Conservation (phyloP, 2,329 filamentous ascomycete genomes). For the Colletotrichum sp. region DNA sequence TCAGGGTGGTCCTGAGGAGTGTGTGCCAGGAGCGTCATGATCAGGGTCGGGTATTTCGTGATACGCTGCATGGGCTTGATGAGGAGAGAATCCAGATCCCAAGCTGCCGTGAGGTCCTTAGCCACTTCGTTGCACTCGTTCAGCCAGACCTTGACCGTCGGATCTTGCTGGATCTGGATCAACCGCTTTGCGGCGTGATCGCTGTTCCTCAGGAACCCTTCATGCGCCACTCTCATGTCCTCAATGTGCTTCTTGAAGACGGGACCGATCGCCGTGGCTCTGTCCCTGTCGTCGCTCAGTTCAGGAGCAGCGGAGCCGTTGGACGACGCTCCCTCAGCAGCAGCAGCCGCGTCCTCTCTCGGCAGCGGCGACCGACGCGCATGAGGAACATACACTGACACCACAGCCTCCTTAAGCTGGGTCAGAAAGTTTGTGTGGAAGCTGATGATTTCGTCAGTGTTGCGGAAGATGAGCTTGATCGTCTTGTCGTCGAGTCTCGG, state of each 20-base stretch:
- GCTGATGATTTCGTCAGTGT: slow-evolving; percentile 86
- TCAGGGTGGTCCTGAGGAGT: slow-evolving; percentile 88
- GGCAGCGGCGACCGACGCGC: slow-evolving; percentile 46
- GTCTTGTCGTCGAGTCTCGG: slow-evolving; percentile 82
- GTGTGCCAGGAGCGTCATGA: slow-evolving; percentile 78
- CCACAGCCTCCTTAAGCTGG: slow-evolving; percentile 79
- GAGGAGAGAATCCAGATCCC: slow-evolving; percentile 94
- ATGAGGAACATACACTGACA: slow-evolving; percentile 77
- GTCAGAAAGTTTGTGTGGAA: slow-evolving; percentile 84
- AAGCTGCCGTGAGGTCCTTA: slow-evolving; percentile 89
- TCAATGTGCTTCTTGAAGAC: slow-evolving; percentile 63
- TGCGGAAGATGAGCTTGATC: slow-evolving; percentile 89
- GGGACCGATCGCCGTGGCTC: slow-evolving; percentile 56
- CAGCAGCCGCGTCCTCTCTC: slow-evolving; percentile 46
- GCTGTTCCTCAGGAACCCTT: slow-evolving; percentile 67
- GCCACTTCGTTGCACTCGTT: slow-evolving; percentile 92
- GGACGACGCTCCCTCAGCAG: slow-evolving; percentile 36
- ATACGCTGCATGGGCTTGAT: slow-evolving; percentile 97
- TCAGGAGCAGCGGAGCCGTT: slow-evolving; percentile 44
- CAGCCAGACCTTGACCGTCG: slow-evolving; percentile 80
- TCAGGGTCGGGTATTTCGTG: slow-evolving; percentile 89
- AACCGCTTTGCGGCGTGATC: slow-evolving; percentile 66
- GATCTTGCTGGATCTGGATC: slow-evolving; percentile 67
- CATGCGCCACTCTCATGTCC: slow-evolving; percentile 65
- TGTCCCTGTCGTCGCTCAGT: slow-evolving; percentile 57